phyloP scores from a whole-genome alignment of 306 rosid genomes.

The Begonia loranthoides region DNA sequence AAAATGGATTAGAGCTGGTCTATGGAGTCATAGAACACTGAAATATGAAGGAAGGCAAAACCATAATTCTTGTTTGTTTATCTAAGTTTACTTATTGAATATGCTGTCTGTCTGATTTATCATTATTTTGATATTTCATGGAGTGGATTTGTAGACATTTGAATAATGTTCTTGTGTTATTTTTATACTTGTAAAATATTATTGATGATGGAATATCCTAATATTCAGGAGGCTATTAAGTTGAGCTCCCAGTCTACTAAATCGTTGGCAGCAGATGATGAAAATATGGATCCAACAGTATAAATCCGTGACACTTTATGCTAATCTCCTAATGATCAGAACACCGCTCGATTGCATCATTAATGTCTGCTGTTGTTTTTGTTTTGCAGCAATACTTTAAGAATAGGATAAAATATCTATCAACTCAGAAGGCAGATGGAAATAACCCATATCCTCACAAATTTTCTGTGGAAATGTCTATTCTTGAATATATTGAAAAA shows the following conservation, averaged over 20 bases:
- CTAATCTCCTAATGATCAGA: background rate
- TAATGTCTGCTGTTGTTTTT: background rate
- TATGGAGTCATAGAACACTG: no score
- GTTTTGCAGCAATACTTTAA: constrained; percentile 64
- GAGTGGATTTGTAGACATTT: no score
- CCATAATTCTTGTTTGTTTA: no score
- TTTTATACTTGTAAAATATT: no score
- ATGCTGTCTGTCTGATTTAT: no score
- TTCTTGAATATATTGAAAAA: constrained; percentile 30
- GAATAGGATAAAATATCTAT: constrained; percentile 65
- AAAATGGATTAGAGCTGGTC: no score
- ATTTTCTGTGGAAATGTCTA: constrained; percentile 42
- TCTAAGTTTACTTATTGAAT: no score
- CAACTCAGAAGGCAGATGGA: constrained; percentile 37
- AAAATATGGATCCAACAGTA: constrained; percentile 95
- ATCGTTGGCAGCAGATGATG: constrained; percentile 45
- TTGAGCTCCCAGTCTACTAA: constrained; percentile 34
- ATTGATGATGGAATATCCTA: no score
- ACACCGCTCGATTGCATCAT: background rate
- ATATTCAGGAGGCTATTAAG: constrained; percentile 38
- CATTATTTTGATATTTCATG: no score
- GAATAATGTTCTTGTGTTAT: no score
- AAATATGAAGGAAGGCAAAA: no score
- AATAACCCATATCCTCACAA: constrained; percentile 77
- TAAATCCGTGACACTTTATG: background rate